Evolutionary conservation across 352 stramenopile genomes (phyloP), one percentile per base, ranked within the genome.

Genomic region (Globisporangium ultimum): DNA sequence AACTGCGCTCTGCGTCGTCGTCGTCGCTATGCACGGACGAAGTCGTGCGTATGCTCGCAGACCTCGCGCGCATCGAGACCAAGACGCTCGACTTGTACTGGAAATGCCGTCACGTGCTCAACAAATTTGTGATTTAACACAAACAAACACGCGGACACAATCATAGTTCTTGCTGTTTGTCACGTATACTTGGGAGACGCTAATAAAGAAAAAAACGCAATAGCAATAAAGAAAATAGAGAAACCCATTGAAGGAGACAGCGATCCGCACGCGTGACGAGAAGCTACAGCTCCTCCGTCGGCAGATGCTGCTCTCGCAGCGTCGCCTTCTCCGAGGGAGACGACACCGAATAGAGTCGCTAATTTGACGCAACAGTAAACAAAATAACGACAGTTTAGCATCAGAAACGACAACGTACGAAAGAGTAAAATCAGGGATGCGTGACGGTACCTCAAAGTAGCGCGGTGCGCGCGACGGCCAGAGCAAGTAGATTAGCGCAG

Each of bases 301-400:
- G 79, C 6, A 91, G 63, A 60, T 72, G 63, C 50, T 87, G 69
- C 13, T 88, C 78, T 12, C 78, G 73, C 46, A 91, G 68, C 3
- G 75, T 79, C 13, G 69, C 75, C 65, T 91, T 91, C 63, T 91
- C 81, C 6, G 73, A 84, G 18, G 78, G 71, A 3, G 79, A 88
- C 17, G 77, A 88, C 10, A 91, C 67, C 20, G 81, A 89, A 60
- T 89, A 91, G 18, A 89, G 55, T 1, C 81, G 78, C 81, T 91
- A 49, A 11, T 43, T 11, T 41, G 22, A 60, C 3, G 55, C 21
- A 49, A 48, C 18, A 42, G 17, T 41, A 55, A 13, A 18, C 54
- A 50, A 52, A 12, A 60, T 5, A 49, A 3, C 17, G 14, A 52
- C 12, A 34, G 12, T 21, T 13, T 48, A 11, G 52, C 2, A 40